Base-by-base conservation (phyloP, 371 early-diverging fungal species). In the Apophysomyces trapeziformis region DNA sequence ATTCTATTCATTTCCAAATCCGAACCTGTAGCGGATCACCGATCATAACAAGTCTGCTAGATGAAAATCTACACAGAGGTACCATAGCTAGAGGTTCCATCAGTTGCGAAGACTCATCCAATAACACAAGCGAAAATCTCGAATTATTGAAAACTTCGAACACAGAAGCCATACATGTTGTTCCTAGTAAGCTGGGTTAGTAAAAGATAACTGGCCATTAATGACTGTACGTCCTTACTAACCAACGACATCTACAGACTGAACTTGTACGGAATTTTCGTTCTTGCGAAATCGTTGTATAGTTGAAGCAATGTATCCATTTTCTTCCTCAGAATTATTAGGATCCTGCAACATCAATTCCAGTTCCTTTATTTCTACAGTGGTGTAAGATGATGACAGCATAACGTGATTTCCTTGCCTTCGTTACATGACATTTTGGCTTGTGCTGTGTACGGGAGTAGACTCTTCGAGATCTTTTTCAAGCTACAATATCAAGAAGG, bases 81-180 rank as follows among this genome's bases (percentile, higher is more conserved):
- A 97, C 86, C 67, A 97, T 74, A 0, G 92, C 87, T 77, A 96
- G 79, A 0, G 97, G 95, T 67, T 98, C 98, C 60, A 93, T 89
- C 59, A 96, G 83, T 62, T 92, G 93, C 41, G 92, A 91, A 8
- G 91, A 89, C 73, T 97, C 98, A 71, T 98, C 98, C 4, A 97
- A 77, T 11, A 98, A 80, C 8, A 94, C 87, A 35, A 95, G 76
- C 0, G 92, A 87, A 62, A 91, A 91, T 0, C 74, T 58, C 8
- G 76, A 63, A 5, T 77, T 66, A 16, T 85, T 82, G 56, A 96
- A 74, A 1, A 84, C 70, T n/a, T 93, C 93, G 69, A 92, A 90
- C 0, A 79, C 73, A 0, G 94, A 89, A 0, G 96, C 91, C 54
- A 90, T 76, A 56, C 95, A 95, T 0, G 96, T 96, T 0, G 89